Evolutionary conservation across 1,284 basidiomycete species (phyloP), one percentile per base, ranked within the genome.

Genomic region (Cutaneotrichosporon cutaneum): DNA sequence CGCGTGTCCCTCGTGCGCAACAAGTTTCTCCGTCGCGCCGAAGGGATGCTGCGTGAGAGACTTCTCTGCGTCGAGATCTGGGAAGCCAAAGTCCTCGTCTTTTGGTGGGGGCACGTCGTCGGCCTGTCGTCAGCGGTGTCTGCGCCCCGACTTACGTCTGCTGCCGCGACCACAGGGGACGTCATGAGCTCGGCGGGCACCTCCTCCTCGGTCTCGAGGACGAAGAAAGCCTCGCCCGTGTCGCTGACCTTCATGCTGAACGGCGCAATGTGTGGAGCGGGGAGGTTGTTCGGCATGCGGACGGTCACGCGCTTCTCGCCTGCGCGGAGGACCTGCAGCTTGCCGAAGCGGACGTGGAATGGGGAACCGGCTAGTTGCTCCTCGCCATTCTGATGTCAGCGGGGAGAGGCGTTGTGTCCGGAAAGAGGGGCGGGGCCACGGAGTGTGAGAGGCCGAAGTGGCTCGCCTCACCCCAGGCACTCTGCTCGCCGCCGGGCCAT

Each of bases 231-330:
- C 81, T 99, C 96, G 21, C 96, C 96, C 2, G 94, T 92, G 65
- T 99, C 95, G 48, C 94, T 93, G 68, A 99, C 94, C 83, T 99
- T 99, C 96, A 99, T 99, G 74, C 85, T 86, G 77, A 93, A 99
- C 2, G 95, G 95, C 56, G 75, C 79, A n/a, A 74, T 58, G 68
- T 78, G 75, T 9, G 77, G 77, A 10, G 71, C 64, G 1, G 77
- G 74, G 14, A 79, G 69, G 62, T 79, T 80, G 61, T 80, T 76
- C 8, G 79, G 79, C 36, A 94, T 85, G 56, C 86, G 85, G 32
- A 94, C 85, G 65, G 88, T 90, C 61, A 94, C 92, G 83, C 92
- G 92, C 82, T 97, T 95, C 81, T 99, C 96, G 36, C 87, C 89
- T 24, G 96, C 94, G 59, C 94, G 83, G 11, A 99, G 84, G 2